Conservation (phyloP, 768 basidiomycete species). For the Mycena vulgaris region DNA sequence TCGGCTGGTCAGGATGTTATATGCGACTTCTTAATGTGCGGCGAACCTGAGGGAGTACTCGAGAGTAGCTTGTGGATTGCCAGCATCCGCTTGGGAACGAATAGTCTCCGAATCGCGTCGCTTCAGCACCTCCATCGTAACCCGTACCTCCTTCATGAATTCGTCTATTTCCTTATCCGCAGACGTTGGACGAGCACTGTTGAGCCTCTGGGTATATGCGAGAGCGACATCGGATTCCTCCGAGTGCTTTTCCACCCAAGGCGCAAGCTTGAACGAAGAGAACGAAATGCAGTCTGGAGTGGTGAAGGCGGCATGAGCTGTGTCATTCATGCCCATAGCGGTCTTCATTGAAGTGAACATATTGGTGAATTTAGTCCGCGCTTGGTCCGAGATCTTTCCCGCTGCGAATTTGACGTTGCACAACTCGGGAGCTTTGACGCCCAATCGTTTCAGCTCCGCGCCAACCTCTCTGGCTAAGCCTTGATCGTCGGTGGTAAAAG, state of each 20-base stretch:
- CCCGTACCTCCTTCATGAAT: background rate
- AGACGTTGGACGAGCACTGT: background rate
- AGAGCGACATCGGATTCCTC: background rate
- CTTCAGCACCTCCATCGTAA: background rate
- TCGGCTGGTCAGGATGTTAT: background rate
- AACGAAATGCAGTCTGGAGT: background rate
- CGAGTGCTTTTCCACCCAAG: background rate
- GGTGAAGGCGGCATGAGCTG: background rate
- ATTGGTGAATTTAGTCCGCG: background rate
- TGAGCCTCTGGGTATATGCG: background rate
- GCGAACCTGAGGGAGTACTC: constrained; percentile 38
- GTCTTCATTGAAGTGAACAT: background rate
- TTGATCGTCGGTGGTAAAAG: constrained; percentile 34
- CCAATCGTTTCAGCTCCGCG: constrained; percentile 46
- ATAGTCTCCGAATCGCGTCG: background rate
- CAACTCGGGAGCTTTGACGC: constrained; percentile 42
- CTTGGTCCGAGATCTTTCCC: constrained; percentile 8
- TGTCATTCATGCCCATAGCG: background rate
- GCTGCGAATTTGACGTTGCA: constrained; percentile 43
- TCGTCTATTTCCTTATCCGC: background rate
- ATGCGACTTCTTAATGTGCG: background rate
- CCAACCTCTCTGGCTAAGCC: constrained; percentile 45
- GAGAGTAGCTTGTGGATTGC: constrained; percentile 31
- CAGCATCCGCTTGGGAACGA: constrained; percentile 37
- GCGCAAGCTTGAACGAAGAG: background rate